A percentile compares a stretch with the other conserved stretches of the same genome.
These are phyloP conservation scores for Lactarius trivialis DNA, from an alignment of 768 basidiomycete species.

Conservation along the genomic window DNA sequence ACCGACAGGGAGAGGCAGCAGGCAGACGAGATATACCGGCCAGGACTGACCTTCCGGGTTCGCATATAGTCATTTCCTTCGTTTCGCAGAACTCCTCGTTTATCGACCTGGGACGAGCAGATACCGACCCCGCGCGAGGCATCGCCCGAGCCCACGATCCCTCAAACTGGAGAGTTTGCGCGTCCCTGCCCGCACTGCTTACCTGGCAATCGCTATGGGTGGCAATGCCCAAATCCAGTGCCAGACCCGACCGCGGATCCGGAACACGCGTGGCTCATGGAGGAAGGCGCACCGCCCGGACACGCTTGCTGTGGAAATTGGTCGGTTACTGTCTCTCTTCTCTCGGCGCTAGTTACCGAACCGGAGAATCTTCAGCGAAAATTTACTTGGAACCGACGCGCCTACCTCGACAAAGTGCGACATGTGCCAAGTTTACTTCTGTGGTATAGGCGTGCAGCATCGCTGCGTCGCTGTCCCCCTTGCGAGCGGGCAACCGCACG, in stretches of 20 bases:
- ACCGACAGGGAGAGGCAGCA: constrained; percentile 66
- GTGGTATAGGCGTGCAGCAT: constrained; percentile 69
- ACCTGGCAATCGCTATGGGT: constrained; percentile 65
- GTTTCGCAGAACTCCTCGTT: not conserved
- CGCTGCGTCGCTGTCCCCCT: constrained; percentile 62
- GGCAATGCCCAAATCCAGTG: constrained; percentile 77
- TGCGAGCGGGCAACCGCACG: constrained; percentile 58
- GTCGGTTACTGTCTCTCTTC: constrained; percentile 36
- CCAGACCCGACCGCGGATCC: constrained; percentile 61
- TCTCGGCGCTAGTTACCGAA: not conserved
- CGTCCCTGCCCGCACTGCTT: constrained; percentile 78
- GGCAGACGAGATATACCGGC: constrained; percentile 73
- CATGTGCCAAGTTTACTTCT: constrained; percentile 76
- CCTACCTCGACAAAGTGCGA: constrained; percentile 80
- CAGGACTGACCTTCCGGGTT: constrained; percentile 58
- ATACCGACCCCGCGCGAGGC: constrained; percentile 69
- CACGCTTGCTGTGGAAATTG: constrained; percentile 80
- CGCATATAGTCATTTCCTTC: constrained; percentile 25
- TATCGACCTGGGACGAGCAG: constrained; percentile 32
- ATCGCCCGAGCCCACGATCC: constrained; percentile 69
- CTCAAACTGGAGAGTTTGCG: constrained; percentile 55
- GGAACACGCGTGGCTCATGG: constrained; percentile 69
- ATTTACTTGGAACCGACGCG: constrained; percentile 60
- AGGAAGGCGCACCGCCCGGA: constrained; percentile 73
- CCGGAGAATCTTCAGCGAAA: constrained; percentile 46